Percentiles rank a stretch among this genome's conserved stretches.
Evolutionary conservation across 495 filamentous ascomycete genomes (phyloP).

Genomic region (Aspergillus egyptiacus): DNA sequence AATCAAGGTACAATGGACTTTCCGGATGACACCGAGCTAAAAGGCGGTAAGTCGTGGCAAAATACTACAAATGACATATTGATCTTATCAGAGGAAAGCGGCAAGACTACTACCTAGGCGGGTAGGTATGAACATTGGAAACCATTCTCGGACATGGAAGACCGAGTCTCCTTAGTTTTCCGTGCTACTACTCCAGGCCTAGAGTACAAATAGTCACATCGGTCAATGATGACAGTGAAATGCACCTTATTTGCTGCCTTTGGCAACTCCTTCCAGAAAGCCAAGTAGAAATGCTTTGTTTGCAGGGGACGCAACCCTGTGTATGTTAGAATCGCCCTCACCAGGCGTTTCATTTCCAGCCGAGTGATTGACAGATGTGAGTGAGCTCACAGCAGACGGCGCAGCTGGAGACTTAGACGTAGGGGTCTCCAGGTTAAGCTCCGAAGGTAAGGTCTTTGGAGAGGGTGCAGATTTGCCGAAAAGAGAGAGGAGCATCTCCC

Average conservation of each 20-base stretch:
- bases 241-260: conserved; percentile 30
- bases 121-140: too few species aligned
- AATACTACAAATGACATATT: conserved; percentile 14
- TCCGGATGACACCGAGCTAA: conserved; percentile 5
- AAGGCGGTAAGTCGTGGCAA: conserved; percentile 29
- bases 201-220: not conserved
- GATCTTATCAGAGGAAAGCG: too few species aligned
- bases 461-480: conserved; percentile 54
- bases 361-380: conserved; percentile 35
- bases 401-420: conserved; percentile 18
- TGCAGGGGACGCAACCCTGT: conserved; percentile 53
- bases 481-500: conserved; percentile 61
- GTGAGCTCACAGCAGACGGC: conserved; percentile 41
- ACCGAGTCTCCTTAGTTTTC: not conserved
- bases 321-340: conserved; percentile 38
- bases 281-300: conserved; percentile 75
- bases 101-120: too few species aligned
- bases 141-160: not conserved
- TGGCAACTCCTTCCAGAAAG: conserved; percentile 61
- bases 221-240: not conserved
- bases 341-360: conserved; percentile 32
- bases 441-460: conserved; percentile 18
- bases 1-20: conserved; percentile 4
- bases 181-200: not conserved
- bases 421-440: conserved; percentile 24